These are phyloP conservation scores for Helichrysum umbraculigerum DNA, from an alignment of 129 eudicot species.

Conservation along the genomic window DNA sequence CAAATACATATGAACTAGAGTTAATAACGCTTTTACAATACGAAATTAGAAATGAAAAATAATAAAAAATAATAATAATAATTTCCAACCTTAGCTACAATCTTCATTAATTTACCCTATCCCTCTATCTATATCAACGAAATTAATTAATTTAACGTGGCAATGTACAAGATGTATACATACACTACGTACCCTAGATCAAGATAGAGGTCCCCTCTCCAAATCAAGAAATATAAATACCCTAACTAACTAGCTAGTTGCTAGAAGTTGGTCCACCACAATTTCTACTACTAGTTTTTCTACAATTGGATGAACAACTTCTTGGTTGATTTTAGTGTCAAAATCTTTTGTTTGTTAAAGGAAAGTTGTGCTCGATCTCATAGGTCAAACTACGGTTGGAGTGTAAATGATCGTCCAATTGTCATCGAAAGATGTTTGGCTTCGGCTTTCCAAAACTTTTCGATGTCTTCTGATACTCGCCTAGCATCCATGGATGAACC, in stretches of 20 bases:
- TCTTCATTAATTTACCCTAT: slow-evolving; percentile 9
- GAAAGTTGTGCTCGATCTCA: slow-evolving; percentile 11
- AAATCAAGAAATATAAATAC: slow-evolving; percentile 30
- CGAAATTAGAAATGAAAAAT: slow-evolving; percentile 6
- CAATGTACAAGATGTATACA: slow-evolving; percentile 62
- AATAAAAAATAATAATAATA: background rate
- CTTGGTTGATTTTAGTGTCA: slow-evolving; percentile 36
- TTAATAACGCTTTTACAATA: slow-evolving; percentile 19
- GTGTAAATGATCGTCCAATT: slow-evolving; percentile 32
- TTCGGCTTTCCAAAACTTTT: slow-evolving; percentile 51
- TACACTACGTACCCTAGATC: slow-evolving; percentile 40
- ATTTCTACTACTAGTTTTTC: slow-evolving; percentile 26
- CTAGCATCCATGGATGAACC: slow-evolving; percentile 98
- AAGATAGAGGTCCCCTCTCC: slow-evolving; percentile 39
- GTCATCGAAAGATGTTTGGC: slow-evolving; percentile 43
- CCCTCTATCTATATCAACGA: slow-evolving; percentile 31
- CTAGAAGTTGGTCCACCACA: slow-evolving; percentile 34
- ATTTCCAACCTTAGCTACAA: slow-evolving; percentile 24
- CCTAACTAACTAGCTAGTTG: slow-evolving; percentile 39
- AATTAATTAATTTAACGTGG: slow-evolving; percentile 29
- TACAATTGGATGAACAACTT: slow-evolving; percentile 32
- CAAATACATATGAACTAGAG: background rate
- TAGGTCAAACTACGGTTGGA: slow-evolving; percentile 33
- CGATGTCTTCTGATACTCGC: slow-evolving; percentile 72
- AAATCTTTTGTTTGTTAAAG: slow-evolving; percentile 33